Conservation (phyloP, 2,329 filamentous ascomycete genomes). For the Pezicula rhizophila region DNA sequence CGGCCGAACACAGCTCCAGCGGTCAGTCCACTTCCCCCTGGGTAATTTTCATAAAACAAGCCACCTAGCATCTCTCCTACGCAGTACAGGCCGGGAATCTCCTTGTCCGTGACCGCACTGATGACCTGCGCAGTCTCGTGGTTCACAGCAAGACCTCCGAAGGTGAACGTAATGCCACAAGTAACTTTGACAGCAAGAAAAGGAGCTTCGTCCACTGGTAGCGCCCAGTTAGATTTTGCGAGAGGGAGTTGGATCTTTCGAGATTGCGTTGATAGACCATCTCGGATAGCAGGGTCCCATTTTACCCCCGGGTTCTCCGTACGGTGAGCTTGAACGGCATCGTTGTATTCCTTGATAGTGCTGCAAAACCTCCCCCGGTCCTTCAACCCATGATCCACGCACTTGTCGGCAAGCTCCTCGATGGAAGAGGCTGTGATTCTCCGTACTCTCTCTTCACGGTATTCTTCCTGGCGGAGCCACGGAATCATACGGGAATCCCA, state of each 20-base stretch:
- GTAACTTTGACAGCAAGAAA: slow-evolving; percentile 58
- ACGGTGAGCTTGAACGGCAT: slow-evolving; percentile 48
- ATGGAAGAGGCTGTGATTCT: slow-evolving; percentile 44
- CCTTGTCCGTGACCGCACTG: slow-evolving; percentile 32
- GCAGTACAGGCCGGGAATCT: slow-evolving; percentile 49
- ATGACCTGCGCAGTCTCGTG: slow-evolving; percentile 49
- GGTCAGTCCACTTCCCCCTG: slow-evolving; percentile 53
- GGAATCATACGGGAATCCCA: slow-evolving; percentile 49
- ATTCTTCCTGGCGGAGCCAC: slow-evolving; percentile 60
- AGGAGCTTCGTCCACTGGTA: slow-evolving; percentile 47
- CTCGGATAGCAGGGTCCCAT: too few species aligned
- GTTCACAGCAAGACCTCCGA: slow-evolving; percentile 55
- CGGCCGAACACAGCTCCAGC: slow-evolving; percentile 46
- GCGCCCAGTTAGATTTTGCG: slow-evolving; percentile 60
- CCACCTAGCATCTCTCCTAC: slow-evolving; percentile 61
- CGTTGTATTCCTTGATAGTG: slow-evolving; percentile 50
- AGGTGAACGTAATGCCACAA: slow-evolving; percentile 61
- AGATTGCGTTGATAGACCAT: slow-evolving; percentile 56
- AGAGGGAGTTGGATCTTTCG: slow-evolving; percentile 39
- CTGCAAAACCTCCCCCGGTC: slow-evolving; percentile 42
- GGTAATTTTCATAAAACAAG: slow-evolving; percentile 55
- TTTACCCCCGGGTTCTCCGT: slow-evolving; percentile 44
- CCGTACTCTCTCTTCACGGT: slow-evolving; percentile 48
- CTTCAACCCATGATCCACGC: slow-evolving; percentile 37
- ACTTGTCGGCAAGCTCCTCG: slow-evolving; percentile 48